phyloP scores from a whole-genome alignment of 1,284 basidiomycete species.

The Marasmius sp. region DNA sequence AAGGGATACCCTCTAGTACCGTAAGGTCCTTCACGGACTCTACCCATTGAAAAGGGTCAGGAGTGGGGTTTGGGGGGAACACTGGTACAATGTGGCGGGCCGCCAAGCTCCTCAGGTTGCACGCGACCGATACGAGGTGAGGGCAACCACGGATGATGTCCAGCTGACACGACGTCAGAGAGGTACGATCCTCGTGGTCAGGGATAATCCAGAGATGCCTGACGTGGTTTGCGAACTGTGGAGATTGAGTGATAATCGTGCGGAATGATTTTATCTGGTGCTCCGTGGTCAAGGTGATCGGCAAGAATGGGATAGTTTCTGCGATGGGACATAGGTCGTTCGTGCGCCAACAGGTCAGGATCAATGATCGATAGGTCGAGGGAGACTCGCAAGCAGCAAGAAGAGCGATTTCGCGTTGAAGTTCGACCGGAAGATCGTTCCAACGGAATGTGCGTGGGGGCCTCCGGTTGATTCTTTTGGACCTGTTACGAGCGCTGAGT shows the following conservation, averaged over 20 bases:
- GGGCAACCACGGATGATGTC: conserved; percentile 26
- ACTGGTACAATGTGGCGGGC: background rate
- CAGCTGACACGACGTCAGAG: background rate
- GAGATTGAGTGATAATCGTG: conserved; percentile 1
- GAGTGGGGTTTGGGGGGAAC: background rate
- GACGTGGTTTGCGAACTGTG: conserved; percentile 13
- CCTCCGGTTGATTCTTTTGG: too few species aligned
- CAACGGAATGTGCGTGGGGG: conserved; percentile 6
- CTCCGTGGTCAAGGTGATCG: conserved; percentile 8
- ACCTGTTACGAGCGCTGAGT: too few species aligned
- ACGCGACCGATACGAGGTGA: conserved; percentile 26
- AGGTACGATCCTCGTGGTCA: background rate
- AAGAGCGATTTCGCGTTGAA: conserved; percentile 13
- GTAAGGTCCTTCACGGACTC: conserved; percentile 11
- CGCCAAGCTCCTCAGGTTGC: conserved; percentile 19
- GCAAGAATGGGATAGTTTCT: conserved; percentile 7
- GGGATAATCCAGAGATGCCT: conserved; percentile 17
- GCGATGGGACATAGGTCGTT: conserved; percentile 8
- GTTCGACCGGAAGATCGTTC: conserved; percentile 14
- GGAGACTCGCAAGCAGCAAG: conserved; percentile 12
- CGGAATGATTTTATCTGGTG: conserved; percentile 12
- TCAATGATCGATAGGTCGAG: conserved; percentile 16
- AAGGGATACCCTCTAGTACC: background rate
- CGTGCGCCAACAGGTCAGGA: conserved; percentile 14
- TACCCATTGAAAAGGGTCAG: background rate